Evolutionary conservation across 1,284 basidiomycete species (phyloP), one percentile per base, ranked within the genome.

Genomic region (Ceratobasidium sp.): DNA sequence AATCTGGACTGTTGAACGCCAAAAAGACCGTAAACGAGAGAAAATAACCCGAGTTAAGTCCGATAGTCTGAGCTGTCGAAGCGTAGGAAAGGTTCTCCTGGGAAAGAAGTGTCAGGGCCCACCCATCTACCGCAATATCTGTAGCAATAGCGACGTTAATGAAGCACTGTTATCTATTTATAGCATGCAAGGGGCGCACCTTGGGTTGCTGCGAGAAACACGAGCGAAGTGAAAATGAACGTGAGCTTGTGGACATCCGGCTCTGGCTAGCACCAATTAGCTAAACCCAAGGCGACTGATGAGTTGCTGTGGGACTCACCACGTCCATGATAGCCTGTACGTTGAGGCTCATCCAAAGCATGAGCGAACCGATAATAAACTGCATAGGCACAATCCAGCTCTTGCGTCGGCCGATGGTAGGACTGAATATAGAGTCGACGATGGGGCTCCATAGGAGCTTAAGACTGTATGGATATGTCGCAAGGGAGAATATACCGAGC

Each of bases 351-450:
- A 99, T 93, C 84, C 94, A 92, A 82, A 96, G 88, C 91, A 99
- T 94, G 80, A 96, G 88, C 65, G 91, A 87, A 38, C 96, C 98
- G 62, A 99, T 94, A 80, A 97, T 90, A 42, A 93, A 84, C 85
- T 99, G 98, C 87, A 99, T 97, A 61, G 98, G 98, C 79, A 99
- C 93, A 83, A 99, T 98, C 98, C 98, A 99, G 79, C 94, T 96
- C 86, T 99, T 99, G 80, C 98, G 89, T 74, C 98, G 91, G 23
- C 98, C 98, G 78, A 97, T 83, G 66, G 90, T 91, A 59, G 91
- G 87, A 81, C 94, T 89, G 84, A 94, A 99, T 80, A 94, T 88
- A 3, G 96, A 95, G 84, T 99, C 98, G 78, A 99, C 96, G 80
- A 99, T 94, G 59, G 98, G 98, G 33, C 96, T 97, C 97, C 98